phyloP scores from a whole-genome alignment of 1,284 basidiomycete species.

The Termitomyces sp. region DNA sequence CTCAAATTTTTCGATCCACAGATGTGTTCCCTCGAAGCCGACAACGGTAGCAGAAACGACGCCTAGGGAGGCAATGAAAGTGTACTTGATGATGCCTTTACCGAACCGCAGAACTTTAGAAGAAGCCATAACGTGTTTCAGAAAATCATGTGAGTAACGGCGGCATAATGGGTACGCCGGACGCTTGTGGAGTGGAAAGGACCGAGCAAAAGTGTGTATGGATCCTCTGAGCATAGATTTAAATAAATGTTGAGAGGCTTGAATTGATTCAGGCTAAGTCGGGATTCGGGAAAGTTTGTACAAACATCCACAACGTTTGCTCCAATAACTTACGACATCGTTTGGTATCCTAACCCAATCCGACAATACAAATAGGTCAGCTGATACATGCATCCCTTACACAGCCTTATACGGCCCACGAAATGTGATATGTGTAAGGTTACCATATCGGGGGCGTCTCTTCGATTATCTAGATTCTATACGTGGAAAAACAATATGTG shows the following conservation, averaged over 20 bases:
- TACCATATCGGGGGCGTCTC: not conserved
- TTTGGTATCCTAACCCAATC: slow-evolving; percentile 3
- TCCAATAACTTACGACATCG: not conserved
- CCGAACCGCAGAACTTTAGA: slow-evolving; percentile 25
- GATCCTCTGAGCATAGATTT: slow-evolving; percentile 9
- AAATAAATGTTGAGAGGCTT: not conserved
- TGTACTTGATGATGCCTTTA: slow-evolving; percentile 29
- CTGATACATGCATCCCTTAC: not conserved
- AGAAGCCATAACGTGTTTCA: slow-evolving; percentile 24
- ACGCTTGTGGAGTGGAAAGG: slow-evolving; percentile 4
- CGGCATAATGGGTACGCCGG: slow-evolving; percentile 12
- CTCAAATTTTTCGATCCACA: slow-evolving; percentile 65
- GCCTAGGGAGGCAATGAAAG: slow-evolving; percentile 24
- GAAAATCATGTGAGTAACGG: slow-evolving; percentile 23
- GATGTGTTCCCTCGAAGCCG: slow-evolving; percentile 55
- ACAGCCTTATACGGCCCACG: not conserved
- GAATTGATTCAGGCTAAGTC: not conserved
- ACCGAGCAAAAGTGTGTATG: slow-evolving; percentile 1
- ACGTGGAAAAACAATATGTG: slow-evolving; percentile 12
- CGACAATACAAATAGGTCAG: not conserved
- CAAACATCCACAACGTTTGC: not conserved
- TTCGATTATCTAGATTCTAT: slow-evolving; percentile 6
- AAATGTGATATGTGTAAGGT: not conserved
- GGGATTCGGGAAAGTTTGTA: not conserved
- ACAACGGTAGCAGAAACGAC: slow-evolving; percentile 23